These are phyloP conservation scores for Colletotrichum zoysiae DNA, from an alignment of 2,329 filamentous ascomycete genomes.

Conservation along the genomic window DNA sequence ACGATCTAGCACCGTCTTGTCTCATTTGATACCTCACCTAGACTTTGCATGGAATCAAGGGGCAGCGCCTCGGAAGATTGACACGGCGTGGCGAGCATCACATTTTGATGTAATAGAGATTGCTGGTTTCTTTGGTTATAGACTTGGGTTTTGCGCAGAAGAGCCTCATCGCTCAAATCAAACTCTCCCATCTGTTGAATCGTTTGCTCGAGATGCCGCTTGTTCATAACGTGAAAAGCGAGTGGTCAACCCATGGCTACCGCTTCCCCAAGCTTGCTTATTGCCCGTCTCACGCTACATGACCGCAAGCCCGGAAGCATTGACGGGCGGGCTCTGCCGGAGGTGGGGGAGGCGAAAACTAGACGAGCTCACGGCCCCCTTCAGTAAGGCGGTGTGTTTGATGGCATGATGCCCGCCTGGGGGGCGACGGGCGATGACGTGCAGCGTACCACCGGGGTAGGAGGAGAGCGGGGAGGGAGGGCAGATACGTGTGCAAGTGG, in stretches of 20 bases:
- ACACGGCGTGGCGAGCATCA: conserved; percentile 22
- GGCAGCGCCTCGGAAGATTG: neutral
- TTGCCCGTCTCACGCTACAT: neutral
- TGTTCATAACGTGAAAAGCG: neutral
- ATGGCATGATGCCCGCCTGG: neutral
- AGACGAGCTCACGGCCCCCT: neutral
- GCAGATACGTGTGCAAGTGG: neutral
- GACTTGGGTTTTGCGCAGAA: conserved; percentile 20
- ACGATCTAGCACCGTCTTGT: neutral
- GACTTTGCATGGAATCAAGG: conserved; percentile 1
- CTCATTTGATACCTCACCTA: conserved; percentile 13
- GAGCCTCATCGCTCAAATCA: conserved; percentile 38
- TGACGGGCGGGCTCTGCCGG: no score
- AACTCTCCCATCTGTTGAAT: neutral
- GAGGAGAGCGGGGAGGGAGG: neutral
- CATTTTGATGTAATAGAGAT: neutral
- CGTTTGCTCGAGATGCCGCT: no score
- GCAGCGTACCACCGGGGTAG: conserved; percentile 27
- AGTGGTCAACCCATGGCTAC: neutral
- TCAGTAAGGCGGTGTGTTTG: conserved; percentile 26
- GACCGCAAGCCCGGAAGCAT: neutral
- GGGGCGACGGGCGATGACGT: conserved; percentile 28
- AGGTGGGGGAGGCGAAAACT: neutral
- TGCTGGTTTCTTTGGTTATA: neutral
- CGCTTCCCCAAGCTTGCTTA: neutral